These are phyloP conservation scores for Auricularia cornea DNA, from an alignment of 768 basidiomycete genomes.

Conservation along the genomic window DNA sequence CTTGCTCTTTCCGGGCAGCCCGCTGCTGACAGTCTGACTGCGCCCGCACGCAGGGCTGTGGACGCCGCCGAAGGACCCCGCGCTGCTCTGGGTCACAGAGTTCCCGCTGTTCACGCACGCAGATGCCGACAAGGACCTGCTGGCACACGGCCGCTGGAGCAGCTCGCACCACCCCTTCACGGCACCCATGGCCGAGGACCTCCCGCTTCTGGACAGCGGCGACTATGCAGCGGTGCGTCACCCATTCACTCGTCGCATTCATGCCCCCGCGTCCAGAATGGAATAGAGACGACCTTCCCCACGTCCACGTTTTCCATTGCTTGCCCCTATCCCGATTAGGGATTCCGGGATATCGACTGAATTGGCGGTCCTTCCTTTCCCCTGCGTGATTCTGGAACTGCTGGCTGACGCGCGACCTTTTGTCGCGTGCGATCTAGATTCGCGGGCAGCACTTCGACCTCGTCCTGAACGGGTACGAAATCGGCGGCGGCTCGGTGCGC, in stretches of 20 bases:
- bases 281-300: slow-evolving; percentile 13
- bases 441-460: slow-evolving; percentile 96
- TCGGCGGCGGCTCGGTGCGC: slow-evolving; percentile 89
- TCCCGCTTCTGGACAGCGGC: slow-evolving; percentile 65
- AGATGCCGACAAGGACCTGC: slow-evolving; percentile 79
- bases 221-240: slow-evolving; percentile 41
- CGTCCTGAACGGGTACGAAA: slow-evolving; percentile 87
- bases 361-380: background rate
- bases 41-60: slow-evolving; percentile 40
- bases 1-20: slow-evolving; percentile 3
- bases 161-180: slow-evolving; percentile 96
- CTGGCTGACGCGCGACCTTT: too few species aligned
- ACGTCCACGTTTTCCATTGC: background rate
- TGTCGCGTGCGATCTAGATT: too few species aligned
- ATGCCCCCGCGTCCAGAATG: too few species aligned
- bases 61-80: slow-evolving; percentile 47
- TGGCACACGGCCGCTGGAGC: slow-evolving; percentile 84
- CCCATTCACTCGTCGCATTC: background rate
- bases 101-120: slow-evolving; percentile 86
- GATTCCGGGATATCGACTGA: background rate
- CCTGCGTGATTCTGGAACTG: too few species aligned
- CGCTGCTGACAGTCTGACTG: slow-evolving; percentile 3
- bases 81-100: slow-evolving; percentile 93
- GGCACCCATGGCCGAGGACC: slow-evolving; percentile 88
- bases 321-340: slow-evolving; percentile 2